phyloP scores from a whole-genome alignment of 257 asterid species.

The Coffea eugenioides region DNA sequence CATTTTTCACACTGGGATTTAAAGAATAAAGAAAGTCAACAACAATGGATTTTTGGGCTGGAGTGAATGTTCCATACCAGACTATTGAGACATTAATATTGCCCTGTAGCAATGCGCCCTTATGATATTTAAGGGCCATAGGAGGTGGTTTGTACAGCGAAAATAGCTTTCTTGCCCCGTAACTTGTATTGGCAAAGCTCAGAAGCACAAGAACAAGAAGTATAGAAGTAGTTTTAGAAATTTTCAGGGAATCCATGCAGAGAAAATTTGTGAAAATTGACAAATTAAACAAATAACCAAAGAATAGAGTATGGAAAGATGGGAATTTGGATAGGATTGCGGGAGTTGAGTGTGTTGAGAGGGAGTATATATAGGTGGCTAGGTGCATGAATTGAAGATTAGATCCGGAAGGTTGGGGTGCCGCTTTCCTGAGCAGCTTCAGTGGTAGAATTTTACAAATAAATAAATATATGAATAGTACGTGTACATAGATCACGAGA shows the following conservation, averaged over 20 bases:
- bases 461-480: neutral
- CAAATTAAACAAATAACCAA: neutral
- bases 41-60: slow-evolving; percentile 30
- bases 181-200: neutral
- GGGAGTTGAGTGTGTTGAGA: neutral
- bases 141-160: slow-evolving; percentile 30
- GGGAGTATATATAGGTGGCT: slow-evolving; percentile 2
- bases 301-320: neutral
- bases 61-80: slow-evolving; percentile 34
- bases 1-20: neutral
- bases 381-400: slow-evolving; percentile 11
- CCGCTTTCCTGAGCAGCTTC: slow-evolving; percentile 17
- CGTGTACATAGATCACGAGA: slow-evolving; percentile 6
- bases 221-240: neutral
- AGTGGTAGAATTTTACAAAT: neutral
- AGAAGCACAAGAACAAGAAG: slow-evolving; percentile 20
- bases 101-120: slow-evolving; percentile 24
- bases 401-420: neutral
- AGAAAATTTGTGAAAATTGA: neutral
- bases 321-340: neutral
- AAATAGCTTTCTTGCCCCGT: slow-evolving; percentile 24
- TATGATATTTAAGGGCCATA: slow-evolving; percentile 26
- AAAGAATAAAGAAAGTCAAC: slow-evolving; percentile 28
- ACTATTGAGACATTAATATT: slow-evolving; percentile 15
- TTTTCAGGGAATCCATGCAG: slow-evolving; percentile 13